These are phyloP conservation scores for Cladobotryum mycophilum DNA, from an alignment of 2,329 filamentous ascomycete species.

Conservation along the genomic window DNA sequence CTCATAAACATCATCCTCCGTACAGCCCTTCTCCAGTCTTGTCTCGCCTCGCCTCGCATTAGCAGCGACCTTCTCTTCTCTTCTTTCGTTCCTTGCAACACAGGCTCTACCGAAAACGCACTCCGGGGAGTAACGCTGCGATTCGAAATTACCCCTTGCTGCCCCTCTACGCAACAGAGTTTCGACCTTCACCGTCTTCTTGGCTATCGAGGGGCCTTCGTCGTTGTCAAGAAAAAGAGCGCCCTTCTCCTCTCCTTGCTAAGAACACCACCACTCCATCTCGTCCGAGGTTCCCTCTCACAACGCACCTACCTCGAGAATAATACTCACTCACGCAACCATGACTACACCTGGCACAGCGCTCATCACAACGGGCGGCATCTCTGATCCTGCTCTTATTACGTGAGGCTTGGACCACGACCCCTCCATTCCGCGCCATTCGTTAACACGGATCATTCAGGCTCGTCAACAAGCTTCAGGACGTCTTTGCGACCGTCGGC, in stretches of 20 bases:
- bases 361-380: slow-evolving; percentile 47
- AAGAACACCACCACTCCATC: slow-evolving; percentile 4
- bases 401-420: slow-evolving; percentile 39
- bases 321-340: slow-evolving; percentile 11
- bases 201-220: slow-evolving; percentile 6
- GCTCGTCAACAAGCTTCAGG: slow-evolving; percentile 97
- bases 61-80: background rate
- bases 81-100: background rate
- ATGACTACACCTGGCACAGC: slow-evolving; percentile 26
- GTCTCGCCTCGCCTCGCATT: background rate
- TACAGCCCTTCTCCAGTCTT: background rate
- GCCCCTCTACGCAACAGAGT: background rate
- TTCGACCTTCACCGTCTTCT: slow-evolving; percentile 9
- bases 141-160: background rate
- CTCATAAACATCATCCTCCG: slow-evolving; percentile 10
- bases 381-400: slow-evolving; percentile 61
- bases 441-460: slow-evolving; percentile 29
- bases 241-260: background rate
- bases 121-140: background rate
- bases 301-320: background rate
- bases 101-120: background rate
- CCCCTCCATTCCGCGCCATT: slow-evolving; percentile 5
- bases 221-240: slow-evolving; percentile 4
- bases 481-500: slow-evolving; percentile 97
- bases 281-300: background rate